phyloP scores from a whole-genome alignment of 805 yeast species.

The Candida ficus region DNA sequence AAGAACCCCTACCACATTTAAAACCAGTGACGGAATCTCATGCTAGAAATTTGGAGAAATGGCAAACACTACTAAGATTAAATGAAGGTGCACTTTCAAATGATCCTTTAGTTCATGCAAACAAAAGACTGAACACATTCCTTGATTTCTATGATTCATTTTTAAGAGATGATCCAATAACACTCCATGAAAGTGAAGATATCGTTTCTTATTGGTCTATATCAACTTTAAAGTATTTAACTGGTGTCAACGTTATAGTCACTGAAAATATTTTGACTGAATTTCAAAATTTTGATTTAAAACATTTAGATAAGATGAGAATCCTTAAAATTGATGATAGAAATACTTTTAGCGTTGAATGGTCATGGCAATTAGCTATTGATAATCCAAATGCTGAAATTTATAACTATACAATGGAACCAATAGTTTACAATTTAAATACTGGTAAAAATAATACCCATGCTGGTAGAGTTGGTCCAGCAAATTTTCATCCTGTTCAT shows the following conservation, averaged over 20 bases:
- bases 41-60: slow-evolving; percentile 15
- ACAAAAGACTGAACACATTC: slow-evolving; percentile 15
- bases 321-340: slow-evolving; percentile 12
- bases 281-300: slow-evolving; percentile 19
- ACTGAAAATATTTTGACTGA: slow-evolving; percentile 14
- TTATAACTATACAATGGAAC: slow-evolving; percentile 16
- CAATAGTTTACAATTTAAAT: slow-evolving; percentile 11
- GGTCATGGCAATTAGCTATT: slow-evolving; percentile 24
- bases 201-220: slow-evolving; percentile 18
- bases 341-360: slow-evolving; percentile 14
- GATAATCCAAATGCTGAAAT: slow-evolving; percentile 20
- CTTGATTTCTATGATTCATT: slow-evolving; percentile 17
- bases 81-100: slow-evolving; percentile 4
- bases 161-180: slow-evolving; percentile 4
- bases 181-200: slow-evolving; percentile 9
- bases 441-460: too few species aligned
- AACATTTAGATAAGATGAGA: slow-evolving; percentile 13
- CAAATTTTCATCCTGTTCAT: slow-evolving; percentile 18
- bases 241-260: slow-evolving; percentile 13
- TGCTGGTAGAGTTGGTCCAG: slow-evolving; percentile 16
- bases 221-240: slow-evolving; percentile 18
- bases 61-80: slow-evolving; percentile 14
- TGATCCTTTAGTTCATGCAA: slow-evolving; percentile 18
- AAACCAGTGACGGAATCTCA: slow-evolving; percentile 8
- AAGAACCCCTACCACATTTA: background rate